Conservation (phyloP, 257 asterid genomes). For the Avicennia marina region DNA sequence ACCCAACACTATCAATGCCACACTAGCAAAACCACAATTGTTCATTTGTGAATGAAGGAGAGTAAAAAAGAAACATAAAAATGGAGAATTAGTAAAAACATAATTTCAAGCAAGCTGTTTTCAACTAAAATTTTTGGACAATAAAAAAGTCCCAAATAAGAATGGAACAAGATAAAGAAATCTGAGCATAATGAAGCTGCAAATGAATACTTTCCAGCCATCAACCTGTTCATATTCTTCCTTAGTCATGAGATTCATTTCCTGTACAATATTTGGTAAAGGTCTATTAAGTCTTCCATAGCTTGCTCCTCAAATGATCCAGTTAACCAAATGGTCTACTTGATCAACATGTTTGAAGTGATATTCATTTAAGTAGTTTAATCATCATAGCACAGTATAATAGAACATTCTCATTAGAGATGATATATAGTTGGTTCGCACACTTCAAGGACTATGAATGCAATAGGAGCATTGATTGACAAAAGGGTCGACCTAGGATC, state of each 20-base stretch:
- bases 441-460: too few relatives aligned
- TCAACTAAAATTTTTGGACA: background rate
- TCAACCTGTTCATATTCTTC: too few relatives aligned
- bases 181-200: background rate
- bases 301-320: background rate
- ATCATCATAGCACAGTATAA: too few relatives aligned
- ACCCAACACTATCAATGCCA: constrained; percentile 83
- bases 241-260: background rate
- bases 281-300: constrained; percentile 1
- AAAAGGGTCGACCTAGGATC: too few relatives aligned
- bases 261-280: background rate
- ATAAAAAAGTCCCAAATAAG: background rate
- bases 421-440: background rate
- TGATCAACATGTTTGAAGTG: background rate
- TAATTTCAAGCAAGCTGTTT: background rate
- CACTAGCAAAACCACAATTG: constrained; percentile 55
- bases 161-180: background rate
- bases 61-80: too few relatives aligned
- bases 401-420: too few relatives aligned
- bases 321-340: constrained; percentile 6
- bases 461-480: too few relatives aligned
- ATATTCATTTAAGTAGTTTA: background rate
- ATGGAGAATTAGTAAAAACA: constrained; percentile 1
- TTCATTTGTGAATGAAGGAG: constrained; percentile 15
- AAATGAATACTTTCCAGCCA: background rate